These are phyloP conservation scores for Francoa sonchifolia DNA, from an alignment of 441 rosid species.

Conservation along the genomic window DNA sequence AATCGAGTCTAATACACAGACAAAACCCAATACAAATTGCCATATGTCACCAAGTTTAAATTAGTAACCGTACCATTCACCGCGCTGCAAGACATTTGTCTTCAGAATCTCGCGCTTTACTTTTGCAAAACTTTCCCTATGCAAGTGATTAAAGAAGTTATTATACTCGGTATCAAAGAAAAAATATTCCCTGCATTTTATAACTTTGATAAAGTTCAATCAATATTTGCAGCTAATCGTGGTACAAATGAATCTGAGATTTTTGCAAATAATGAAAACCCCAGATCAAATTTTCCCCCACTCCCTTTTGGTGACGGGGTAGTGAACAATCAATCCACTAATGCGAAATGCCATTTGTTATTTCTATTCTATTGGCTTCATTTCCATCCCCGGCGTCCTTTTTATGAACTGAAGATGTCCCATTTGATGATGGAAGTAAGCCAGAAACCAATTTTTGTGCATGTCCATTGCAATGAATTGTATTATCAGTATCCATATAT, in stretches of 20 bases:
- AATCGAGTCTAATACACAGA: no score
- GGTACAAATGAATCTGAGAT: constrained; percentile 30
- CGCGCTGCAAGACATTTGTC: no score
- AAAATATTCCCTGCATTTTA: no score
- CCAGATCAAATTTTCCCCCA: constrained; percentile 18
- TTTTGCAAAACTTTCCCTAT: no score
- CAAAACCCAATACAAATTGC: no score
- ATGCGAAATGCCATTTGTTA: constrained; percentile 13
- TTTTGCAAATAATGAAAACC: constrained; percentile 42
- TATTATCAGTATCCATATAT: constrained; percentile 4
- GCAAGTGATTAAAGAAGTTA: no score
- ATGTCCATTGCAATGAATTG: constrained; percentile 8
- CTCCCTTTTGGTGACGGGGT: constrained; percentile 17
- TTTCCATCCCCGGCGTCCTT: constrained; percentile 10
- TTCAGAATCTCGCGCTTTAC: no score
- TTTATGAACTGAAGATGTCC: constrained; percentile 7
- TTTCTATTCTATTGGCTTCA: constrained; percentile 19
- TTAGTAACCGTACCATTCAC: no score
- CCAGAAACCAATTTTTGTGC: background rate
- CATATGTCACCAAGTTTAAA: no score
- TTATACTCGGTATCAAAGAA: no score
- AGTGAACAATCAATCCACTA: constrained; percentile 6
- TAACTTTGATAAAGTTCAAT: no score
- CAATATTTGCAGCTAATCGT: constrained; percentile 10
- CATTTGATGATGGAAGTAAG: background rate